These are phyloP conservation scores for Megacollybia marginata DNA, from an alignment of 768 basidiomycete genomes.

Conservation along the genomic window DNA sequence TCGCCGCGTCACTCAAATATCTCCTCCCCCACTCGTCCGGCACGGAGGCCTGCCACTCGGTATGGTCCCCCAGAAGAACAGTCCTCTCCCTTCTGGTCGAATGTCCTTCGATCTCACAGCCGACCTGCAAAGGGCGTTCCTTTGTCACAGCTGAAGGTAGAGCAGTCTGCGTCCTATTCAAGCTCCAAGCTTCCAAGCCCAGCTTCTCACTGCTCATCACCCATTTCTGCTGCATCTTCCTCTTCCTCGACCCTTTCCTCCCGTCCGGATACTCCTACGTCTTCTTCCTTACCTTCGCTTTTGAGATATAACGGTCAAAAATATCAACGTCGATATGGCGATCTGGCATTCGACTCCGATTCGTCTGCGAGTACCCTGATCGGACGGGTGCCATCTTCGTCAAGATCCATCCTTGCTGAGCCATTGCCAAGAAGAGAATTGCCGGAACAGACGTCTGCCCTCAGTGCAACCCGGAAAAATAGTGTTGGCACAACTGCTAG, in stretches of 20 bases:
- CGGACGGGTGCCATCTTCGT: constrained; percentile 23
- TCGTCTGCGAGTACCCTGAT: neutral
- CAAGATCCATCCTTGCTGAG: constrained; percentile 55
- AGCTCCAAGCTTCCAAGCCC: neutral
- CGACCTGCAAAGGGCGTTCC: constrained; percentile 6
- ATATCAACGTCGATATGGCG: neutral
- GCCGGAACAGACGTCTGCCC: no score
- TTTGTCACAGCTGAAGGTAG: neutral
- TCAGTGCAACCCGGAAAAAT: neutral
- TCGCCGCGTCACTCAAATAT: neutral
- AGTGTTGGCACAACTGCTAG: constrained; percentile 5
- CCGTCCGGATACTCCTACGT: constrained; percentile 11
- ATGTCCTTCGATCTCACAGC: constrained; percentile 26
- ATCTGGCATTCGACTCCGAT: neutral
- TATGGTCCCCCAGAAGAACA: neutral
- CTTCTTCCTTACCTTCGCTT: constrained; percentile 15
- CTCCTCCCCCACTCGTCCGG: neutral
- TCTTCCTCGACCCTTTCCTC: constrained; percentile 9
- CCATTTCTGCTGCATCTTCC: constrained; percentile 4
- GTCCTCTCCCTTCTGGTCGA: constrained; percentile 29
- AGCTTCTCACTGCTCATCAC: neutral
- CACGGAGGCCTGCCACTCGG: neutral
- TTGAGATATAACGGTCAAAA: constrained; percentile 16
- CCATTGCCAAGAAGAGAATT: constrained; percentile 9
- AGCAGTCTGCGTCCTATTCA: neutral